Base-by-base conservation (phyloP, 2,329 filamentous ascomycete species). In the Epichloe gansuensis region DNA sequence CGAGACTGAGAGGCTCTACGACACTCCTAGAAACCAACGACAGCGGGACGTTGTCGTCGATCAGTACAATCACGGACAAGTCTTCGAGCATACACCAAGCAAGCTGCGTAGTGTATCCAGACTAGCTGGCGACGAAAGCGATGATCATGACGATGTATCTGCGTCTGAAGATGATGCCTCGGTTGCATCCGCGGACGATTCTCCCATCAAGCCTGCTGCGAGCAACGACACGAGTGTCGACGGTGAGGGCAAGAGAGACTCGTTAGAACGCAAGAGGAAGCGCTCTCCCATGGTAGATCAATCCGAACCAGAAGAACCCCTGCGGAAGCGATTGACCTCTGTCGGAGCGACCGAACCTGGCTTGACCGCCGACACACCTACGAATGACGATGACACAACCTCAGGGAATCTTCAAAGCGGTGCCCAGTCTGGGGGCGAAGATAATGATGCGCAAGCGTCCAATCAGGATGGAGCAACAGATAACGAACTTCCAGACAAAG, bases 1-100 rank as follows among this genome's bases (percentile, higher is more conserved):
- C 36, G 91, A 96, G 70, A 97, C 91, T 2, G 90, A 96, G 70
- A 84, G 93, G 54, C 77, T 98, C 54, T 93, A 93, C 63, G 83
- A 87, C 63, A 95, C 89, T n/a, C 89, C 90, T 17, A 80, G 81
- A 56, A 86, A 76, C 61, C 70, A 76, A 62, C 75, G 81, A 58
- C 76, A 80, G 60, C 75, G 77, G 60, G 78, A 84, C 60, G 78
- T 85, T 9, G 73, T 82, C 43, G 67, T 84, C 51, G 74, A 73
- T 59, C 72, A 73, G 56, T 78, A 75, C 63, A 74, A 75, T 51
- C 73, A 75, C 54, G 76, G 71, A 51, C 71, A 74, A 43, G 65
- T 70, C 51, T 79, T 80, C 57, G 81, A 85, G 60, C 79, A 78
- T 58, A 89, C 83, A 51, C 86, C 87, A 3, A 90, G 84, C 74